Evolutionary conservation across 257 asterid genomes (phyloP), one percentile per base, ranked within the genome.

Genomic region (Perilla frutescens): DNA sequence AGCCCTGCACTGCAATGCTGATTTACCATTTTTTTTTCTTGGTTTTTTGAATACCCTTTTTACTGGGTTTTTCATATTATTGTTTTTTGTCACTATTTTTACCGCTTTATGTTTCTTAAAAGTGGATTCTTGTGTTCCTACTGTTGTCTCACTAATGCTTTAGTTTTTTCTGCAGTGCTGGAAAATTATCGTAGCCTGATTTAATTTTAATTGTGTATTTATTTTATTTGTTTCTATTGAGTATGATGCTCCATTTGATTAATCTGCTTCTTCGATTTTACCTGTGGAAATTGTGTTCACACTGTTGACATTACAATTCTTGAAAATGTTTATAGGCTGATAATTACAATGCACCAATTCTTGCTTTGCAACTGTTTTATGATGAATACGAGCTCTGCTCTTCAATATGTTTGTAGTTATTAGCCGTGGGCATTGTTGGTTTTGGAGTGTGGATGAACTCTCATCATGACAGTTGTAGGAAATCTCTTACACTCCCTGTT

Each of bases 381-480:
- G 34, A 50, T 50, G 61, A 45, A 13, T 39, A 26, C 62, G 56
- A 68, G 39, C 41, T 76, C 32, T 2, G 36, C 31, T 75, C 36
- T 63, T 11, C 40, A 71, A 44, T 62, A 74, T 66, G 61, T 57
- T 62, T 56, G 77, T 78, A 93, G 97, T 79, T 93, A 39, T 68
- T 90, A 84, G 97, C 93, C 51, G 71, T 86, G 63, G 96, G 77
- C 47, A 94, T 91, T 29, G 39, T 91, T 32, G 94, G 91, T 56
- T 93, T 91, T 74, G 98, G 97, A 55, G 82, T 91, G 79, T 93
- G 96, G 98, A 88, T 91, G 96, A 81, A 87, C 81, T 74, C 83
- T 79, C 90, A 91, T 78, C 94, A 93, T 58, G 97, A 93, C 71
- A 80, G 80, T 77, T 93, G 98, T 80, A 77, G 93, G 80, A 88